These are phyloP conservation scores for Discostella pseudostelligera DNA, from an alignment of 108 stramenopile species.

Conservation along the genomic window DNA sequence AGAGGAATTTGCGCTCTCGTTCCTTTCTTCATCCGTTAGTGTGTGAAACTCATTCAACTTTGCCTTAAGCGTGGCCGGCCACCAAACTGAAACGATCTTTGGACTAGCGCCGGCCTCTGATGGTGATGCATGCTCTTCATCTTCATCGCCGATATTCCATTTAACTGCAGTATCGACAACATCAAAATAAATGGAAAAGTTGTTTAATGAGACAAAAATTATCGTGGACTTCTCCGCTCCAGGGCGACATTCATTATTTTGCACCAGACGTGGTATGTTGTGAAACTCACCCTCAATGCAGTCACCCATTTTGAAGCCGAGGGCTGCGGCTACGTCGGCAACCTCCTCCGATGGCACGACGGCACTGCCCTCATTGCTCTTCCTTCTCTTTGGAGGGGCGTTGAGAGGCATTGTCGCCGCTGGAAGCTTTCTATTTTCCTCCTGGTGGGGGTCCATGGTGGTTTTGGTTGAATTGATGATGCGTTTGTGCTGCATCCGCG, in stretches of 20 bases:
- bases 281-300: conserved; percentile 42
- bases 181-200: no score
- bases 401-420: not conserved
- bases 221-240: conserved; percentile 15
- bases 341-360: not conserved
- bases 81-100: conserved; percentile 23
- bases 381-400: not conserved
- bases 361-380: not conserved
- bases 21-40: conserved; percentile 12
- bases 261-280: no score
- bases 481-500: no score
- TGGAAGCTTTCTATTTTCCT: conserved; percentile 5
- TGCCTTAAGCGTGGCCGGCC: conserved; percentile 24
- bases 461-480: no score
- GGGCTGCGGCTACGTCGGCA: conserved; percentile 18
- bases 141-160: not conserved
- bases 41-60: conserved; percentile 13
- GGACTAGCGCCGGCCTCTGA: not conserved
- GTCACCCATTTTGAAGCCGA: conserved; percentile 17
- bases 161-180: not conserved
- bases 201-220: no score
- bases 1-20: conserved; percentile 1
- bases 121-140: not conserved
- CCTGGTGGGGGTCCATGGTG: not conserved
- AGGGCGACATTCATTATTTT: no score